Evolutionary conservation across 805 yeast genomes (phyloP).

Genomic region (Saturnispora serradocipensis): DNA sequence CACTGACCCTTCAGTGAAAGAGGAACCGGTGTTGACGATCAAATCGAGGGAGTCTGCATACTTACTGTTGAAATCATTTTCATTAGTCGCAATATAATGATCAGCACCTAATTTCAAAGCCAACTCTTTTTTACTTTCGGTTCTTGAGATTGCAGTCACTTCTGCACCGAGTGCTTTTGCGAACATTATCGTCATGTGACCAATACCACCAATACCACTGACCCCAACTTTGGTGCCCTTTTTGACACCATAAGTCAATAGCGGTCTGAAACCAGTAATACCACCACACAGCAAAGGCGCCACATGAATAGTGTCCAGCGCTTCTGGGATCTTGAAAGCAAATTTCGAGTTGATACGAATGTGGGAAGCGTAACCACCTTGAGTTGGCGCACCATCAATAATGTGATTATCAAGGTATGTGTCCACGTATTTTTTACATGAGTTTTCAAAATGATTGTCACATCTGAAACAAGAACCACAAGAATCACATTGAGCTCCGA

Average conservation of each 20-base stretch:
- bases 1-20: slow-evolving; percentile 27
- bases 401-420: slow-evolving; percentile 32
- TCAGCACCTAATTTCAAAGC: slow-evolving; percentile 45
- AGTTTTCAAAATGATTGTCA: slow-evolving; percentile 29
- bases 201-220: slow-evolving; percentile 39
- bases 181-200: slow-evolving; percentile 38
- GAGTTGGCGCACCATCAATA: slow-evolving; percentile 33
- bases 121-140: slow-evolving; percentile 38
- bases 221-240: slow-evolving; percentile 45
- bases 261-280: slow-evolving; percentile 44
- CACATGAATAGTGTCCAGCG: slow-evolving; percentile 31
- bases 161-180: slow-evolving; percentile 55
- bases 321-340: slow-evolving; percentile 41
- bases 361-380: slow-evolving; percentile 45
- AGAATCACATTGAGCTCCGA: slow-evolving; percentile 37
- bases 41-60: slow-evolving; percentile 34
- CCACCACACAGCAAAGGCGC: slow-evolving; percentile 57
- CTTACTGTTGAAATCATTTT: slow-evolving; percentile 32
- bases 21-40: slow-evolving; percentile 40
- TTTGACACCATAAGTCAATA: slow-evolving; percentile 33
- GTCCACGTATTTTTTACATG: slow-evolving; percentile 45
- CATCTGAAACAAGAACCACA: slow-evolving; percentile 36
- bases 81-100: slow-evolving; percentile 45
- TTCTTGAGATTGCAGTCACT: slow-evolving; percentile 48
- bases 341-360: slow-evolving; percentile 35